A percentile compares a stretch with the other conserved stretches of the same genome.
These are phyloP conservation scores for Talaromyces sp. DNA, from an alignment of 2,329 filamentous ascomycete species.

Conservation along the genomic window DNA sequence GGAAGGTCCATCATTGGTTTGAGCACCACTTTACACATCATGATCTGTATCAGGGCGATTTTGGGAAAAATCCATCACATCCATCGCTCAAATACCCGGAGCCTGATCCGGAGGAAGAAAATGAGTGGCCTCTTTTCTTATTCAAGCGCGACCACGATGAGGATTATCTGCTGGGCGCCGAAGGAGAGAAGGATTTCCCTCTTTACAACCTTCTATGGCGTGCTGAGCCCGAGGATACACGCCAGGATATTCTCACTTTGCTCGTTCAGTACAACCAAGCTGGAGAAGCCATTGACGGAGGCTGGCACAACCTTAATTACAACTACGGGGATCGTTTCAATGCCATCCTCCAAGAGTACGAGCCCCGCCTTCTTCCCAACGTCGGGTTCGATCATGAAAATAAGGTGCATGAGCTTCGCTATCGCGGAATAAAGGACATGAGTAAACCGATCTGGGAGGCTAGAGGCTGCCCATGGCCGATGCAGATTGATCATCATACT, in stretches of 20 bases:
- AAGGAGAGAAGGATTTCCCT: not conserved
- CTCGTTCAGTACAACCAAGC: not conserved
- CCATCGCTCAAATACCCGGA: not conserved
- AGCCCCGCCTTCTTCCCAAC: conserved; percentile 6
- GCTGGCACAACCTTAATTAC: not conserved
- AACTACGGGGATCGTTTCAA: not conserved
- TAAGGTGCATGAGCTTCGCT: not conserved
- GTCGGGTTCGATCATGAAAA: not conserved
- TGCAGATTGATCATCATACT: not conserved
- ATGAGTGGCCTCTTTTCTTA: not conserved
- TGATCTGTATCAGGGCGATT: not conserved
- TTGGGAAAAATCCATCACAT: not conserved
- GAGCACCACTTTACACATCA: not conserved
- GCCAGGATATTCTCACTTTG: not conserved
- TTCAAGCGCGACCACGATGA: not conserved
- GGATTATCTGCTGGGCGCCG: not conserved
- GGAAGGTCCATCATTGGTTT: conserved; percentile 6
- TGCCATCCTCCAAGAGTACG: conserved; percentile 12
- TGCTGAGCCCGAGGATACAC: not conserved
- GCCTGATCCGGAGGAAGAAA: not conserved
- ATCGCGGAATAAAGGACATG: not conserved
- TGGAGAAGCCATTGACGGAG: not conserved
- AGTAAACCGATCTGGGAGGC: conserved; percentile 10
- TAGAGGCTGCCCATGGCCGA: not conserved
- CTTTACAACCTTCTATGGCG: not conserved